A percentile compares a stretch with the other conserved stretches of the same genome.
phyloP scores from a whole-genome alignment of 495 filamentous ascomycete species.

The Penicillium egyptiacum region DNA sequence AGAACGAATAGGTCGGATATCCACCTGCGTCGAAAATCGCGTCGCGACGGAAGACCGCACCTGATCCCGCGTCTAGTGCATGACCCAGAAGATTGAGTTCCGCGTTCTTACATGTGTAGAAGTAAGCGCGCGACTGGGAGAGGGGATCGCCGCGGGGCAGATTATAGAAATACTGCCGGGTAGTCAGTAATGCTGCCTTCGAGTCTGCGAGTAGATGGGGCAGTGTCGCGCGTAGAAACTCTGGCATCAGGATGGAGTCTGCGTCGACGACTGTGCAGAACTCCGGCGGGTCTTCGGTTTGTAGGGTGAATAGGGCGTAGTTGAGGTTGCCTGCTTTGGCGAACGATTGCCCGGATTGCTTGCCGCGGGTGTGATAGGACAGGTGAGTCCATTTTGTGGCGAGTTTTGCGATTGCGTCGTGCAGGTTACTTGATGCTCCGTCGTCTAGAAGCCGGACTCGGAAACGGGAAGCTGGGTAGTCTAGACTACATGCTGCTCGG shows the following conservation, averaged over 20 bases:
- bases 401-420: slow-evolving; percentile 29
- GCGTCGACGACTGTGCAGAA: slow-evolving; percentile 42
- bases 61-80: slow-evolving; percentile 47
- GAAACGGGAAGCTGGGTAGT: slow-evolving; percentile 49
- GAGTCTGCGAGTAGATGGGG: slow-evolving; percentile 48
- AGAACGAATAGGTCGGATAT: slow-evolving; percentile 50
- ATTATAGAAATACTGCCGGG: slow-evolving; percentile 53
- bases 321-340: slow-evolving; percentile 59
- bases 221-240: slow-evolving; percentile 52
- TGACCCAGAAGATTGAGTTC: slow-evolving; percentile 27
- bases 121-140: slow-evolving; percentile 44
- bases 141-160: slow-evolving; percentile 50
- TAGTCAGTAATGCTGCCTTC: slow-evolving; percentile 31
- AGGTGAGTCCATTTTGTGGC: slow-evolving; percentile 37
- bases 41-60: slow-evolving; percentile 47
- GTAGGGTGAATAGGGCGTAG: slow-evolving; percentile 44
- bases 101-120: slow-evolving; percentile 39
- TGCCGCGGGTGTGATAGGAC: slow-evolving; percentile 47
- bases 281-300: slow-evolving; percentile 42
- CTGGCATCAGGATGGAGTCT: slow-evolving; percentile 46
- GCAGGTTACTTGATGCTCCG: slow-evolving; percentile 39
- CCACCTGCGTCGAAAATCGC: slow-evolving; percentile 47
- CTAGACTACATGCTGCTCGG: slow-evolving; percentile 44
- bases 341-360: slow-evolving; percentile 41
- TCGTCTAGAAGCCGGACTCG: slow-evolving; percentile 54